Evolutionary conservation across 2,329 filamentous ascomycete genomes (phyloP), one percentile per base, ranked within the genome.

Genomic region (Pseudogymnoascus sp.): DNA sequence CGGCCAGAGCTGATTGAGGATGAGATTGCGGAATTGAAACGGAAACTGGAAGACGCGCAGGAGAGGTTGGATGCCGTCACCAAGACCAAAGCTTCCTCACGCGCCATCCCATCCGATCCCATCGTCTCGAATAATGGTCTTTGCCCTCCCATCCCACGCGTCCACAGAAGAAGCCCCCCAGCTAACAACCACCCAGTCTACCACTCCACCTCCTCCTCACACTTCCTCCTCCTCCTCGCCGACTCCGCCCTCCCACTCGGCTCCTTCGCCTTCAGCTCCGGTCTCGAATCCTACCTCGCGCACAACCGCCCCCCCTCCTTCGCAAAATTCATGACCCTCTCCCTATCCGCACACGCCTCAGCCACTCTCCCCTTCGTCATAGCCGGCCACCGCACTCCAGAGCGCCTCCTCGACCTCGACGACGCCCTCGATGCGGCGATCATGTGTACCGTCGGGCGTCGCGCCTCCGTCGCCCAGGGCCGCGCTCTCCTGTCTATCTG

Each of bases 201-300:
- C 16, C 39, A 70, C 16, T 39, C 61, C 12, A 14, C 67, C 7
- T 64, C 66, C 8, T 63, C 69, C 20, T 66, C 69, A 61, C 90
- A 93, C 73, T 86, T 88, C 65, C 82, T 91, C 37, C 82, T 93
- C 32, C 79, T 94, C 3, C 84, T 93, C 57, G 84, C 90, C 57
- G 90, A 94, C 77, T 92, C 90, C 1, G 88, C 89, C 12, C 82
- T 94, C 2, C 90, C 90, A 0, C 79, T 94, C 0, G 90, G 90
- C 62, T 90, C 89, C n/a, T 94, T 94, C 75, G 90, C 90, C 68
- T 94, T 93, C 77, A 90, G 86, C 77, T 88, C 84, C 67, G 89
- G 89, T 2, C 81, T 94, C 14, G 90, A 94, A 75, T 93, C 89
- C 39, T 93, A 88, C 72, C 83, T 92, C 16, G 86, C 87, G 3